Conservation (phyloP, 1,284 basidiomycete genomes). For the Moesziomyces aphidis region DNA sequence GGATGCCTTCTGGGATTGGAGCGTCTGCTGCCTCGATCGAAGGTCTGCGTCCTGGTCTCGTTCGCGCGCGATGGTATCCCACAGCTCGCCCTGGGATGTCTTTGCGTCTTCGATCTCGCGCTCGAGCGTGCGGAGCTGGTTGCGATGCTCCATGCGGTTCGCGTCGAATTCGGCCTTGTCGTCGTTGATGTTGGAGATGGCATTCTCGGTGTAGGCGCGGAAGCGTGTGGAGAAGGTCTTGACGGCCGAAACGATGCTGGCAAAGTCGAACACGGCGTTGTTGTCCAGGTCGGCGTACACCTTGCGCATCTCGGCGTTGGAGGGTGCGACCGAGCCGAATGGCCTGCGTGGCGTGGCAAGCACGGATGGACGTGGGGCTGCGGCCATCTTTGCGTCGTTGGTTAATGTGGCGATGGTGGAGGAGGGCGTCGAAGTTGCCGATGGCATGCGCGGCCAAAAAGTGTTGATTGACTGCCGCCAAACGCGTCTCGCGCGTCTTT, state of each 20-base stretch:
- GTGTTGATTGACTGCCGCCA: not conserved
- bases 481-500: too few relatives aligned
- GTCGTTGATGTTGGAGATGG: conserved; percentile 53
- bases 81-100: conserved; percentile 50
- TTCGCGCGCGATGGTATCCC: conserved; percentile 59
- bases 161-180: conserved; percentile 52
- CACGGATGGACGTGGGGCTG: conserved; percentile 35
- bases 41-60: conserved; percentile 52
- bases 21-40: conserved; percentile 45
- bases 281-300: conserved; percentile 46
- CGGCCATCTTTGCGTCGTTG: conserved; percentile 11
- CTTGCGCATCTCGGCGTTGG: conserved; percentile 49
- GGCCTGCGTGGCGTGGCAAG: conserved; percentile 45
- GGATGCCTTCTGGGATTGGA: conserved; percentile 52
- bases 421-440: not conserved
- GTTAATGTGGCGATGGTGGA: conserved; percentile 3
- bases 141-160: conserved; percentile 48
- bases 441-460: not conserved
- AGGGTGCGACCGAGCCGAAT: conserved; percentile 26
- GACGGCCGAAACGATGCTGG: conserved; percentile 44
- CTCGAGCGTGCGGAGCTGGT: conserved; percentile 49
- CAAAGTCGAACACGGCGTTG: conserved; percentile 57
- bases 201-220: conserved; percentile 52
- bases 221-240: conserved; percentile 51
- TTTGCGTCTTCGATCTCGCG: conserved; percentile 56